Conservation (phyloP, 2,329 filamentous ascomycete genomes). For the Pyricularia sp. region DNA sequence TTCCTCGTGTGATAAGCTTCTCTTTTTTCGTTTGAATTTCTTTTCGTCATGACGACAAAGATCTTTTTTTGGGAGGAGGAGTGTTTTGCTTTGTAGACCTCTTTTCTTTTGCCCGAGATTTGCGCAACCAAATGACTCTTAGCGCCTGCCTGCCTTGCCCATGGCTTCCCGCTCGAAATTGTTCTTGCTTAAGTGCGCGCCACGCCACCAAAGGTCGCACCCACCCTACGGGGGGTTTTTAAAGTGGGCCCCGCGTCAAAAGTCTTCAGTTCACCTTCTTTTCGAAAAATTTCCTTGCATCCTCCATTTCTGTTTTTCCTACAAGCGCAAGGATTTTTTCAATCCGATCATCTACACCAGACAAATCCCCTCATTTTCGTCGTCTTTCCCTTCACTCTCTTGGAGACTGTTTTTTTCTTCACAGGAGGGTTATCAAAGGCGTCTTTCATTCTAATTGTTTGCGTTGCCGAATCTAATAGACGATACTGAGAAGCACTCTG, state of each 20-base stretch:
- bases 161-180: not conserved
- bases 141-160: not conserved
- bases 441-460: conserved; percentile 13
- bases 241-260: conserved; percentile 8
- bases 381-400: conserved; percentile 29
- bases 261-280: conserved; percentile 10
- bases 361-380: conserved; percentile 12
- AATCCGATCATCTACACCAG: conserved; percentile 16
- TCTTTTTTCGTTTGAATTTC: not conserved
- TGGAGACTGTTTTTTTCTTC: conserved; percentile 28
- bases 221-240: not conserved
- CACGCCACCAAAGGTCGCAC: not conserved
- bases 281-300: conserved; percentile 8
- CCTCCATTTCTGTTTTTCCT: conserved; percentile 8
- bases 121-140: not conserved
- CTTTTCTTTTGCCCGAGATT: not conserved
- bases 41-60: not conserved
- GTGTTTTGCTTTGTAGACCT: not conserved
- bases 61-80: not conserved
- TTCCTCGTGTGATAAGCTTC: not conserved
- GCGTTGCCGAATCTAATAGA: conserved; percentile 4
- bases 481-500: conserved; percentile 2
- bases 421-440: conserved; percentile 25
- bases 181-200: not conserved
- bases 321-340: conserved; percentile 16